Evolutionary conservation across 495 filamentous ascomycete species (phyloP), one percentile per base, ranked within the genome.

Genomic region (Pseudomonodictys pantanalensis): DNA sequence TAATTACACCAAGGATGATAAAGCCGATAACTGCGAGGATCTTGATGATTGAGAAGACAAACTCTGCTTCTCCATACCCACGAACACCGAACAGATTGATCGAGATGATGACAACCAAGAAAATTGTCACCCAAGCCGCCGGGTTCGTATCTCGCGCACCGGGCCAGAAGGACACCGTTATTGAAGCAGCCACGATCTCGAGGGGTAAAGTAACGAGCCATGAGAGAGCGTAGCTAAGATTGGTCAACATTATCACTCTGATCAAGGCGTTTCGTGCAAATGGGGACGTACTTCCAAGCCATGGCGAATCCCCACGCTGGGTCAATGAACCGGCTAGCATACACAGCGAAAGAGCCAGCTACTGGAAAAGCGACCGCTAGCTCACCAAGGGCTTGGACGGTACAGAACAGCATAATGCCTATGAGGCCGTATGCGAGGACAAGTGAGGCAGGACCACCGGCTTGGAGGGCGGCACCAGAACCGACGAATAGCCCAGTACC

Each of bases 251-350:
- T 4, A 17, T 25, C n/a, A 56, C 38, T 53, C 4, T 23, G 5
- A 39, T 24, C 26, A 1, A 45, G 22, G n/a, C 24, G 44, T 32
- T 6, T 32, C 33, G 28, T 17, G 11, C 23, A 49, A 32, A 26
- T n/a, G n/a, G n/a, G 23, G 22, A 79, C 78, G 69, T 67, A 85
- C 78, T 96, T 96, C 92, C 92, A 96, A 20, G 92, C 93, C 90
- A 96, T 96, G 29, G 93, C 92, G 67, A 97, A 97, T 0, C 93
- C 93, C 93, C 92, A 97, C 1, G 92, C 91, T 6, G 92, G 92
- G 66, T 97, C 92, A 6, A 97, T 69, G 69, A 97, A 97, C 18
- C 92, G 82, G 26, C 88, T 95, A 11, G 91, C 95, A 71, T 91
- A 97, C 28, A 90, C 85, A 15, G 92, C 86, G 71, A 97, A 97